Conservation (phyloP, 805 yeast species). For the Saturnispora gosingensis region DNA sequence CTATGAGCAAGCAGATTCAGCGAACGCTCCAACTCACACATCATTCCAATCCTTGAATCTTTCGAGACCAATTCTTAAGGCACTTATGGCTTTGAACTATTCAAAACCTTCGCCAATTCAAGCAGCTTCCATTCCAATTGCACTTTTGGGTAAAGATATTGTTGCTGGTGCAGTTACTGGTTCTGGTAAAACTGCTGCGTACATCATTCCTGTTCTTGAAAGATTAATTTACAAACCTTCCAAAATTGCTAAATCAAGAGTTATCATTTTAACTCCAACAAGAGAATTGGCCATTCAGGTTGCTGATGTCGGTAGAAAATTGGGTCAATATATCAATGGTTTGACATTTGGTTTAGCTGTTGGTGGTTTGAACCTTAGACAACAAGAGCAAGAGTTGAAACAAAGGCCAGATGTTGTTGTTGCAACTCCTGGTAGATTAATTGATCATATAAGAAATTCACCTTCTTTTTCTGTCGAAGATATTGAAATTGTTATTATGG, state of each 20-base stretch:
- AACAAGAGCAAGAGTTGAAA: constrained; percentile 90
- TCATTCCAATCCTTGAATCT: constrained; percentile 71
- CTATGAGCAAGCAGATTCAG: constrained; percentile 49
- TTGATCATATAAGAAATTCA: constrained; percentile 93
- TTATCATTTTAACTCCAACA: constrained; percentile 86
- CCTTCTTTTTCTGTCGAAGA: constrained; percentile 85
- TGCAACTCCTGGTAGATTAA: constrained; percentile 98
- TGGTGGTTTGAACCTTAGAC: constrained; percentile 93
- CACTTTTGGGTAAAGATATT: constrained; percentile 86
- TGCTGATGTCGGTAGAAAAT: constrained; percentile 80
- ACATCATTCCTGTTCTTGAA: constrained; percentile 91
- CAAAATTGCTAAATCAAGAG: constrained; percentile 80
- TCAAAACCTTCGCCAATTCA: constrained; percentile 91
- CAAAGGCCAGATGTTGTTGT: constrained; percentile 91
- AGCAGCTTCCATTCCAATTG: constrained; percentile 86
- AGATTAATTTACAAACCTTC: constrained; percentile 84
- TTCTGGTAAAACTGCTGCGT: constrained; percentile 99
- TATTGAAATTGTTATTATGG: constrained; percentile 87
- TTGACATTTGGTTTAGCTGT: constrained; percentile 91
- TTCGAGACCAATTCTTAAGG: constrained; percentile 85
- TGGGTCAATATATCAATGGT: constrained; percentile 67
- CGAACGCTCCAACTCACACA: constrained; percentile 37
- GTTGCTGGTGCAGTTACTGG: constrained; percentile 99
- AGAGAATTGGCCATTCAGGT: constrained; percentile 98
- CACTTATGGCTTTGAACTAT: constrained; percentile 73